Base-by-base conservation (phyloP, 345 rosid species). In the Aquilaria malaccensis region DNA sequence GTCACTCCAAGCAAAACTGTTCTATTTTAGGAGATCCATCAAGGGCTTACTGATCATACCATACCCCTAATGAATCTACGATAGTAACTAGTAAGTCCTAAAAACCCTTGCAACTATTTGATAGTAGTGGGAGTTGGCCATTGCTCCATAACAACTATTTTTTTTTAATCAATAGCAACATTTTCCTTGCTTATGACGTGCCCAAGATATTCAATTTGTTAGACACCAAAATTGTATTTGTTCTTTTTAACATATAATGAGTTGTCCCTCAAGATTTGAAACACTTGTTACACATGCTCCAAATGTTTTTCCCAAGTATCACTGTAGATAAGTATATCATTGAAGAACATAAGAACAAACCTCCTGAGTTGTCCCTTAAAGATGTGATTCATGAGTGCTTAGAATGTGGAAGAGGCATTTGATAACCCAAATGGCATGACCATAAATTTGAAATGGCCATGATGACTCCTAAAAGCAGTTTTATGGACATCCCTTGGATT, bases 391-490 rank as follows among this genome's bases (percentile, higher is more conserved):
- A 58, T 58, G 2, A 43, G 2, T 15, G 48, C 14, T 7, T 58
- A 9, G n/a, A 58, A 58, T 2, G 50, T 33, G 9, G 61, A 12
- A 10, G 61, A 15, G 9, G 61, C 61, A 58, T 58, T 58, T 11
- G 61, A 33, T 5, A 58, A 4, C 4, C 50, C 49, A 12, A 58
- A 41, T 0, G 61, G 61, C 61, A 33, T 58, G 48, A 37, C 48
- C 2, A 58, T 7, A 12, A 58, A 33, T n/a, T 58, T 47, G n/a
- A 4, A 57, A 13, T 57, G 3, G 1, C 2, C 46, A 30, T 56
- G 45, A 9, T 31, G 59, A 7, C 41, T 56, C 14, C 15, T 2
- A 11, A 56, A 56, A 7, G 59, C 59, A 1, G 22, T 56, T 9
- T 56, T 56, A 13, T 31, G 22, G 2, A 56, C 4, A 6, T 56